Evolutionary conservation across 163 green algal species (phyloP).

Genomic region (Scenedesmus sp.): DNA sequence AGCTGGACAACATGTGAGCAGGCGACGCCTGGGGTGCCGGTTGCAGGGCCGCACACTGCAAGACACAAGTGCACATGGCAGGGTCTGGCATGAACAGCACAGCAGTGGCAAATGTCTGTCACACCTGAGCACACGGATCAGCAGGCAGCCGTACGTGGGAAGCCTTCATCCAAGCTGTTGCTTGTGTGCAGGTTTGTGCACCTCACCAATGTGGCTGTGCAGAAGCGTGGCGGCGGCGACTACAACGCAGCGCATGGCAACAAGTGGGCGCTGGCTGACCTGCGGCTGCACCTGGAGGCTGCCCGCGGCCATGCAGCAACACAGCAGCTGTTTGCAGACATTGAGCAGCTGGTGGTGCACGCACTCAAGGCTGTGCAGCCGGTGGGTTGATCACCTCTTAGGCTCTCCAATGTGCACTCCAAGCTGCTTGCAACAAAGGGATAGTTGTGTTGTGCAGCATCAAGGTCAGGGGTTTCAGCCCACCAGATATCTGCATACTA

Average conservation of each 20-base stretch:
- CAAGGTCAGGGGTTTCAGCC: too few species aligned
- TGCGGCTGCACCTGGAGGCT: constrained; percentile 78
- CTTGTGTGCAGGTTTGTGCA: constrained; percentile 73
- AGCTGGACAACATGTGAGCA: constrained; percentile 75
- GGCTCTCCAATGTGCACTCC: background rate
- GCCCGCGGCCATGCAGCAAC: constrained; percentile 61
- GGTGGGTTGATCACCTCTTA: constrained; percentile 66
- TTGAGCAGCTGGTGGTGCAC: constrained; percentile 66
- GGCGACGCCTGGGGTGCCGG: background rate
- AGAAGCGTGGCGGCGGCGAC: constrained; percentile 78
- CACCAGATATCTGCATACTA: background rate
- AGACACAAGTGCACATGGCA: background rate
- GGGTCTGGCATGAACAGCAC: background rate
- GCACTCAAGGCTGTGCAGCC: constrained; percentile 69
- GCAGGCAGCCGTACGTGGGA: too few species aligned
- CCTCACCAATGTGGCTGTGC: constrained; percentile 89
- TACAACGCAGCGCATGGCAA: constrained; percentile 83
- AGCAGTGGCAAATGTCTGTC: background rate
- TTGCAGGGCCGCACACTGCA: background rate
- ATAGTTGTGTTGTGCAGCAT: too few species aligned
- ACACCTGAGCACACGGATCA: background rate
- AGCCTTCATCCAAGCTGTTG: too few species aligned
- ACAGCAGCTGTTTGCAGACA: constrained; percentile 69
- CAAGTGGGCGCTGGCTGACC: constrained; percentile 79
- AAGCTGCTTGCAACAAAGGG: background rate